Base-by-base conservation (phyloP, 2,329 filamentous ascomycete genomes). In the Alternaria ethzedia region DNA sequence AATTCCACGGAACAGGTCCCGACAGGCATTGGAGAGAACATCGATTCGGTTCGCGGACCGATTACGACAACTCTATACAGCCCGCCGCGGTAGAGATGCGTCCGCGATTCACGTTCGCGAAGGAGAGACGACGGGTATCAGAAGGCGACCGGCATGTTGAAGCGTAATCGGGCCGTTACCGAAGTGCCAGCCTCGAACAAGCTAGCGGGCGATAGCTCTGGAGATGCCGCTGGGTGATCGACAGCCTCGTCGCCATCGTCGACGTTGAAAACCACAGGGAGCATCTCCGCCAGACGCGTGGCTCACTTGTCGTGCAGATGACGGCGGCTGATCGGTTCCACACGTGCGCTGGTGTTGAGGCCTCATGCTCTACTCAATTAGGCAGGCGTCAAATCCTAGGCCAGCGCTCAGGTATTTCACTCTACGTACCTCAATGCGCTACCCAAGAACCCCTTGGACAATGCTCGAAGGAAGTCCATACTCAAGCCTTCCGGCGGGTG, bases 1-100 rank as follows among this genome's bases (percentile, higher is more conserved):
- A 2, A 41, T 41, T 2, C 0, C 1, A 1, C 36, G 36, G 36
- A 41, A 41, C 36, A 41, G 0, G 0, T 2, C 3, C 36, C 36
- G 36, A 41, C 36, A 41, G 36, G 36, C 3, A 41, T 41, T 1
- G 36, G 3, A 41, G 0, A 2, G 36, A 17, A 4, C n/a, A 41
- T 2, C n/a, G 9, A 41, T 17, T 1, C 36, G 36, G 36, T 41
- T 41, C 36, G 36, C 36, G 36, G 36, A 41, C 36, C 36, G 36
- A 41, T 41, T n/a, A n/a, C n/a, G n/a, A n/a, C n/a, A n/a, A n/a
- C n/a, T n/a, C n/a, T n/a, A n/a, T n/a, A n/a, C n/a, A n/a, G n/a
- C n/a, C n/a, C n/a, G n/a, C n/a, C n/a, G n/a, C n/a, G n/a, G n/a
- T n/a, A n/a, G n/a, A n/a, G n/a, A n/a, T n/a, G n/a, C n/a, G n/a